Conservation (phyloP, 139 green algal species). For the Chlamydomonas urium region DNA sequence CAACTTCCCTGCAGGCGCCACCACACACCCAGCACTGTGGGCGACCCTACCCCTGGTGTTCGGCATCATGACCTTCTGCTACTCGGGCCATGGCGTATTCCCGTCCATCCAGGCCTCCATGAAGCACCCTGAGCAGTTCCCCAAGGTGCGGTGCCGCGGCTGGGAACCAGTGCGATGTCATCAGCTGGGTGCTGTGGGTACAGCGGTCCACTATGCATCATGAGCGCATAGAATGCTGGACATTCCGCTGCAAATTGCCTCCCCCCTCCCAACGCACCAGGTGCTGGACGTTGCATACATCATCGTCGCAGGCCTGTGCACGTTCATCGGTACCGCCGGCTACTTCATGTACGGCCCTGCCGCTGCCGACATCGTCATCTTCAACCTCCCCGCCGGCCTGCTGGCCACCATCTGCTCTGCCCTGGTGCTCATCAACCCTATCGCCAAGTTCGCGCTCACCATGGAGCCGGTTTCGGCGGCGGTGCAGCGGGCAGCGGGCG, state of each 20-base stretch:
- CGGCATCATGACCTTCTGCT: conserved; percentile 75
- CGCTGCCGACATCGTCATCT: conserved; percentile 51
- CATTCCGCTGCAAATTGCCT: background rate
- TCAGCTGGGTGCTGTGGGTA: no score
- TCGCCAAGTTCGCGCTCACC: conserved; percentile 66
- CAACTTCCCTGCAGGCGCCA: conserved; percentile 24
- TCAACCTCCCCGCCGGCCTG: conserved; percentile 49
- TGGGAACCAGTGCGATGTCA: no score
- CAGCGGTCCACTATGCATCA: no score
- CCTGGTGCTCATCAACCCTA: conserved; percentile 51
- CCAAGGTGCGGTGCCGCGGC: conserved; percentile 36
- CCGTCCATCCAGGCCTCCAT: conserved; percentile 68
- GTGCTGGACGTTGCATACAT: conserved; percentile 58
- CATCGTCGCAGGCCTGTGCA: conserved; percentile 40
- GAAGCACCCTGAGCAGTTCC: conserved; percentile 51
- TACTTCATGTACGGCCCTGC: conserved; percentile 58
- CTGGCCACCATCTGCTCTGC: conserved; percentile 38
- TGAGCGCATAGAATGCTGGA: no score
- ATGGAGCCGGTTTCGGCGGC: conserved; percentile 56
- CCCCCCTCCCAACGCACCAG: conserved; percentile 16
- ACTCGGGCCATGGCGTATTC: conserved; percentile 71
- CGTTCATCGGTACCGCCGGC: conserved; percentile 44
- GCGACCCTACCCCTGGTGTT: conserved; percentile 64
- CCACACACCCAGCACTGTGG: conserved; percentile 42
- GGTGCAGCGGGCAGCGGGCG: background rate